These are phyloP conservation scores for Daldinia concentrica DNA, from an alignment of 495 filamentous ascomycete species.

Conservation along the genomic window DNA sequence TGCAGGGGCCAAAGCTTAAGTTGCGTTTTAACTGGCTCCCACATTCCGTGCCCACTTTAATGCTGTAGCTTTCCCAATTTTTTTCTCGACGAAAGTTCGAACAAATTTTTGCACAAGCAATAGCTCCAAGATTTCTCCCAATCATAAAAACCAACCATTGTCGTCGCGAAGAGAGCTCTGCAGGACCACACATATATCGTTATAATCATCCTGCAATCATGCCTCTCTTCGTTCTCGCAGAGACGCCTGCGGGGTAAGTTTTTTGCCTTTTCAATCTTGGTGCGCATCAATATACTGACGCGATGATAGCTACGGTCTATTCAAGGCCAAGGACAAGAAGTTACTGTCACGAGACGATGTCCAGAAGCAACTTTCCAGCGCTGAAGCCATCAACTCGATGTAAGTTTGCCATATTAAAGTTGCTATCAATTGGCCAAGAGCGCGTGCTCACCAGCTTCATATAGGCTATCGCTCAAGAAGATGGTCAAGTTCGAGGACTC, in stretches of 20 bases:
- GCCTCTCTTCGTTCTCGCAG: conserved; percentile 84
- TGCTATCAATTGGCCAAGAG: conserved; percentile 11
- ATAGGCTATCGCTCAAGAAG: conserved; percentile 90
- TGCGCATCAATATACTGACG: conserved; percentile 39
- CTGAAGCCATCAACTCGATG: conserved; percentile 88
- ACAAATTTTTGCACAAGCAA: conserved; percentile 40
- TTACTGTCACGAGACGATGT: conserved; percentile 86
- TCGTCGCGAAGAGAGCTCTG: conserved; percentile 42
- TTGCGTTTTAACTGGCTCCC: conserved; percentile 29
- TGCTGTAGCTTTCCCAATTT: conserved; percentile 37
- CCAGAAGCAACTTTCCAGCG: conserved; percentile 73
- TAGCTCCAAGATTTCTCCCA: conserved; percentile 19
- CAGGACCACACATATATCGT: conserved; percentile 30
- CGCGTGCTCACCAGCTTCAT: conserved; percentile 25
- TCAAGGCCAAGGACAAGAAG: conserved; percentile 99
- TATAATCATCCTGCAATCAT: conserved; percentile 54
- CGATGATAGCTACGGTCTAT: conserved; percentile 77
- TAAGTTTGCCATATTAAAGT: conserved; percentile 59
- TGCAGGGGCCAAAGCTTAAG: neutral
- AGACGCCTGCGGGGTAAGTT: conserved; percentile 86
- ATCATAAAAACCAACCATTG: conserved; percentile 20
- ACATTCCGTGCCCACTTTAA: conserved; percentile 32
- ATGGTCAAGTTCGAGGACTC: conserved; percentile 97
- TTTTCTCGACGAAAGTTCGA: conserved; percentile 25
- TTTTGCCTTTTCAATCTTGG: neutral